These are phyloP conservation scores for Acacia confusa DNA, from an alignment of 306 rosid species.

Conservation along the genomic window DNA sequence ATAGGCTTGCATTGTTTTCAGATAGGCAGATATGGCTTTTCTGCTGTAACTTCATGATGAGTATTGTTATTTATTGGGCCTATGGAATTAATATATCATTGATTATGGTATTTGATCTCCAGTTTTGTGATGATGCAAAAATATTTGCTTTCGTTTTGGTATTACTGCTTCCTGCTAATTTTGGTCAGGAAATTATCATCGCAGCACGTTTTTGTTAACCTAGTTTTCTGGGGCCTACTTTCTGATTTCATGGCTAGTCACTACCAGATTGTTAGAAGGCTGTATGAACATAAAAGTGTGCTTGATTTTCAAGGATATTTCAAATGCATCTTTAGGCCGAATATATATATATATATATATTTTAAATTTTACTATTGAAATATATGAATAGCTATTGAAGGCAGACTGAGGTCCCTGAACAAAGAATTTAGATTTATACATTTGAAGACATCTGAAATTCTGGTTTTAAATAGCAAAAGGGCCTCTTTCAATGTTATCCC, in stretches of 20 bases:
- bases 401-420: background rate
- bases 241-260: background rate
- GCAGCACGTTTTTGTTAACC: background rate
- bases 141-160: background rate
- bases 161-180: background rate
- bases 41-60: background rate
- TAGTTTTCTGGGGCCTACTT: background rate
- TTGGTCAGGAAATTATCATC: background rate
- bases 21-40: background rate
- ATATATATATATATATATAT: background rate
- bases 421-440: background rate
- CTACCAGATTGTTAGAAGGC: background rate
- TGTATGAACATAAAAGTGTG: background rate
- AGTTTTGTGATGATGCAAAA: background rate
- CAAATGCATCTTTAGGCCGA: background rate
- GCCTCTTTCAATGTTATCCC: background rate
- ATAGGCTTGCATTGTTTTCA: constrained; percentile 5
- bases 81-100: background rate
- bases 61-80: background rate
- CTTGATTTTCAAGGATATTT: background rate
- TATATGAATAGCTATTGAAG: background rate
- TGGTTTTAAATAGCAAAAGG: background rate
- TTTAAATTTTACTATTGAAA: background rate
- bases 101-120: background rate
- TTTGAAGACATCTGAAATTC: background rate